Conservation (phyloP, 768 basidiomycete species). For the Sarcodon sp. region DNA sequence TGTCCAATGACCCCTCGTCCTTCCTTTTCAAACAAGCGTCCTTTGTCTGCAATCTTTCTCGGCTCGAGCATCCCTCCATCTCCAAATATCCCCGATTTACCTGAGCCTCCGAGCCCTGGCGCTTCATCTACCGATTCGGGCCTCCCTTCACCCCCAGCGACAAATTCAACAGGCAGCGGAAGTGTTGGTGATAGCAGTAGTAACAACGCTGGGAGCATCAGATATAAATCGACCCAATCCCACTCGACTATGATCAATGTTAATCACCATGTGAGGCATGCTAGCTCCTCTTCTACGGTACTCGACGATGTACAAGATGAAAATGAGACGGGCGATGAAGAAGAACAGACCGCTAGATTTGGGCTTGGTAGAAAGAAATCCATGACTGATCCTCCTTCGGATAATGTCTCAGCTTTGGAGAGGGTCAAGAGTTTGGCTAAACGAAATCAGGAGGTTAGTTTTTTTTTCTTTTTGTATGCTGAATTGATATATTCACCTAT, state of each 20-base stretch:
- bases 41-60: slow-evolving; percentile 50
- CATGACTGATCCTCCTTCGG: slow-evolving; percentile 18
- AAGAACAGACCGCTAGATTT: slow-evolving; percentile 48
- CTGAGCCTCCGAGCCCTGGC: slow-evolving; percentile 56
- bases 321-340: slow-evolving; percentile 37
- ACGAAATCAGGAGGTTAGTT: slow-evolving; percentile 59
- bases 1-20: slow-evolving; percentile 39
- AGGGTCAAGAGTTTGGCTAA: slow-evolving; percentile 59
- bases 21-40: slow-evolving; percentile 25
- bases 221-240: slow-evolving; percentile 18
- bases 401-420: slow-evolving; percentile 45
- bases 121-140: slow-evolving; percentile 45
- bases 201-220: slow-evolving; percentile 24
- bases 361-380: slow-evolving; percentile 18
- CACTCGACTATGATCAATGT: slow-evolving; percentile 20
- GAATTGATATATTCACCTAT: background rate
- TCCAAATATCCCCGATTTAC: slow-evolving; percentile 49
- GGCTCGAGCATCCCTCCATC: slow-evolving; percentile 27
- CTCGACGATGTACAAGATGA: slow-evolving; percentile 35
- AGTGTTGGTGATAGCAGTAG: slow-evolving; percentile 48
- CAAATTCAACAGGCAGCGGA: slow-evolving; percentile 76
- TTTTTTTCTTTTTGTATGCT: slow-evolving; percentile 9
- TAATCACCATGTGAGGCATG: slow-evolving; percentile 10
- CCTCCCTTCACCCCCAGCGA: slow-evolving; percentile 73
- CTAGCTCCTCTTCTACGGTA: slow-evolving; percentile 14